These are phyloP conservation scores for Cicer yamashitae DNA, from an alignment of 306 rosid genomes.

Conservation along the genomic window DNA sequence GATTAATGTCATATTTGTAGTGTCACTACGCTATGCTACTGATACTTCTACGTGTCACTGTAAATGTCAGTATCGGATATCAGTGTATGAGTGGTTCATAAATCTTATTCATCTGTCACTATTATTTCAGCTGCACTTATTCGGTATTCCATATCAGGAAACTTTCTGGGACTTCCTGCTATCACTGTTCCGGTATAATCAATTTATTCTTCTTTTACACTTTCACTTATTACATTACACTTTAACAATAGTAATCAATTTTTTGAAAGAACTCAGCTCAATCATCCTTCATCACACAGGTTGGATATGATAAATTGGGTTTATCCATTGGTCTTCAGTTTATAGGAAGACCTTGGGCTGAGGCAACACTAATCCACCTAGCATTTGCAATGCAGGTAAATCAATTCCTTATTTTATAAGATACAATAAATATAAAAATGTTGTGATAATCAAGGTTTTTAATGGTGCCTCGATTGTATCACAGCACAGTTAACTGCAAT, in stretches of 20 bases:
- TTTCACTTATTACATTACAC: neutral
- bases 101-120: slow-evolving; percentile 20
- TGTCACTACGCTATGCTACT: neutral
- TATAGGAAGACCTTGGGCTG: slow-evolving; percentile 90
- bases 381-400: slow-evolving; percentile 79
- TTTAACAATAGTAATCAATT: neutral
- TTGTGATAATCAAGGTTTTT: neutral
- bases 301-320: slow-evolving; percentile 79
- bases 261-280: neutral
- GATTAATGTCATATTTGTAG: slow-evolving; percentile 4
- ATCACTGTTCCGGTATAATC: slow-evolving; percentile 71
- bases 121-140: slow-evolving; percentile 81
- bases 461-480: neutral
- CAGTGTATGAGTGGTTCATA: too few relatives aligned
- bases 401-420: neutral
- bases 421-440: neutral
- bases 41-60: too few relatives aligned
- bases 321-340: slow-evolving; percentile 95
- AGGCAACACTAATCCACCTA: slow-evolving; percentile 79
- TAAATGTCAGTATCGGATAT: too few relatives aligned
- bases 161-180: slow-evolving; percentile 88
- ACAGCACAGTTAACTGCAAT: neutral
- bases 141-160: slow-evolving; percentile 82
- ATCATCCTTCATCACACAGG: slow-evolving; percentile 56
- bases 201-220: slow-evolving; percentile 36